Evolutionary conservation across 805 yeast genomes (phyloP).

Genomic region (Candida germanica): DNA sequence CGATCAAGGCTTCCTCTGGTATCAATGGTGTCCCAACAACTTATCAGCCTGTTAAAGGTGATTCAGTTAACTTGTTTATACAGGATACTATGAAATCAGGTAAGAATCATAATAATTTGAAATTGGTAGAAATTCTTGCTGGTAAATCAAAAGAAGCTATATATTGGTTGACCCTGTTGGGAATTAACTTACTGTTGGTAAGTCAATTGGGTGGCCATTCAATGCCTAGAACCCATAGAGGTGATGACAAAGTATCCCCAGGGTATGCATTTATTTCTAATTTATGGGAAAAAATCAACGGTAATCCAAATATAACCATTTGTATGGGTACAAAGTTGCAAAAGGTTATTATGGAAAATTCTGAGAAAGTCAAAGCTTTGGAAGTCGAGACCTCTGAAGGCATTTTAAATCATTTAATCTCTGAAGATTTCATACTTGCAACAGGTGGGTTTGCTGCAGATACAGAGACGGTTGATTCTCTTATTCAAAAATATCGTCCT

Average conservation of each 20-base stretch:
- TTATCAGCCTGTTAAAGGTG: constrained; percentile 23
- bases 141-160: constrained; percentile 28
- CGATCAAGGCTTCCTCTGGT: constrained; percentile 61
- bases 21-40: constrained; percentile 45
- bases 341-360: constrained; percentile 22
- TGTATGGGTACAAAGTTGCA: constrained; percentile 16
- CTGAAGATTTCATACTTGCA: constrained; percentile 44
- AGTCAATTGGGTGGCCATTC: constrained; percentile 41
- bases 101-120: constrained; percentile 22
- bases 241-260: constrained; percentile 48
- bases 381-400: constrained; percentile 24
- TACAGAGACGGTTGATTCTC: constrained; percentile 29
- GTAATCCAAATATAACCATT: constrained; percentile 21
- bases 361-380: constrained; percentile 39
- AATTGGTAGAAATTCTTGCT: constrained; percentile 25
- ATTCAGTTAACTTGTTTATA: constrained; percentile 24
- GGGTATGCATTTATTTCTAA: constrained; percentile 56
- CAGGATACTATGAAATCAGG: constrained; percentile 35
- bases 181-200: constrained; percentile 30
- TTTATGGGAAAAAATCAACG: constrained; percentile 36
- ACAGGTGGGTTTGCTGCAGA: constrained; percentile 59
- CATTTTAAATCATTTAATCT: constrained; percentile 4
- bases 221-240: constrained; percentile 38
- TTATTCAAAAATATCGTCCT: constrained; percentile 44
- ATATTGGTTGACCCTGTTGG: constrained; percentile 27